These are phyloP conservation scores for Alternaria solani DNA, from an alignment of 2,329 filamentous ascomycete genomes.

Conservation along the genomic window DNA sequence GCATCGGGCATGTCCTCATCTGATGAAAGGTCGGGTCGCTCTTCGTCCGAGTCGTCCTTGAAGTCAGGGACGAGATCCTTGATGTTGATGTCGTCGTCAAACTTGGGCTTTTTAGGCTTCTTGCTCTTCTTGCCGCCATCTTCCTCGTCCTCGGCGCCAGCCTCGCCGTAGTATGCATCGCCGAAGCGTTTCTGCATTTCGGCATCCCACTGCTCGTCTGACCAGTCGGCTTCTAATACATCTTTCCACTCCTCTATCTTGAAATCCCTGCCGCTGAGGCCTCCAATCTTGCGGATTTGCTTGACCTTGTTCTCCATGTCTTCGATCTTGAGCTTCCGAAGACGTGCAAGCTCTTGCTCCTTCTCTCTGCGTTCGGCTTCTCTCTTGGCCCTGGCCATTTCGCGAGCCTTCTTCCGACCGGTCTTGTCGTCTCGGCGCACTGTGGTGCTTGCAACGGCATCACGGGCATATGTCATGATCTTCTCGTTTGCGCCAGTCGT, in stretches of 20 bases:
- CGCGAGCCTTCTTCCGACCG: constrained; percentile 78
- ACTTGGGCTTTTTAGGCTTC: constrained; percentile 82
- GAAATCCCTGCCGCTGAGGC: constrained; percentile 71
- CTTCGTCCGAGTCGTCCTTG: constrained; percentile 73
- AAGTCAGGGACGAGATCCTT: constrained; percentile 90
- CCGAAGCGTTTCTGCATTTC: constrained; percentile 91
- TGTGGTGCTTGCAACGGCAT: constrained; percentile 80
- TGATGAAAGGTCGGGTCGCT: constrained; percentile 74
- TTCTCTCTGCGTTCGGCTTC: constrained; percentile 79
- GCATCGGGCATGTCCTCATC: constrained; percentile 54
- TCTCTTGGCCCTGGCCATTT: constrained; percentile 77
- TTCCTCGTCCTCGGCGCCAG: constrained; percentile 57
- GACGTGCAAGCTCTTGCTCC: constrained; percentile 80
- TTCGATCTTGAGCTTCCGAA: constrained; percentile 88
- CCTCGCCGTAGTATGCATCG: constrained; percentile 85
- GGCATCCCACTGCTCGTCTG: constrained; percentile 86
- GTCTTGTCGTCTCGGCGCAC: constrained; percentile 85
- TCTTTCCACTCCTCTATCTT: constrained; percentile 83
- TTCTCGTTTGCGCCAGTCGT: constrained; percentile 87
- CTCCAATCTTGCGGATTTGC: constrained; percentile 89
- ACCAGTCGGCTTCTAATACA: constrained; percentile 87
- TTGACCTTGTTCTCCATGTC: constrained; percentile 87
- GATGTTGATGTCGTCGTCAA: constrained; percentile 98
- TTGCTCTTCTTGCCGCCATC: constrained; percentile 53
- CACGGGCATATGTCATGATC: constrained; percentile 87